These are phyloP conservation scores for Thelonectria rubi DNA, from an alignment of 2,329 filamentous ascomycete genomes.

Conservation along the genomic window DNA sequence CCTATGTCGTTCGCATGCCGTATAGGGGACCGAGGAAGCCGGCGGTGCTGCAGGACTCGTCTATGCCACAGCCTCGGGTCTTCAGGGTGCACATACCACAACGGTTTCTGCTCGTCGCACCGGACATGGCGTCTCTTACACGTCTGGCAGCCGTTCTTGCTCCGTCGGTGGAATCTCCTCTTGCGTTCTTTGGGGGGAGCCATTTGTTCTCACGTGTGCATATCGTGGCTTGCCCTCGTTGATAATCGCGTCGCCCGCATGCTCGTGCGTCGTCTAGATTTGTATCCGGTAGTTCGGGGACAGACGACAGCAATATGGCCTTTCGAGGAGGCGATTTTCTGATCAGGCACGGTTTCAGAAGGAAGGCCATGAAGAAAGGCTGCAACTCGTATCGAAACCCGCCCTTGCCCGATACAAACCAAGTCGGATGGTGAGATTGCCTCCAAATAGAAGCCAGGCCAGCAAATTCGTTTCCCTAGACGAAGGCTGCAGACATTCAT, in stretches of 20 bases:
- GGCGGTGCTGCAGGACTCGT: slow-evolving; percentile 37
- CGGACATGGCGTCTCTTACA: slow-evolving; percentile 56
- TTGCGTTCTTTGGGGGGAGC: slow-evolving; percentile 49
- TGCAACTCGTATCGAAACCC: slow-evolving; percentile 41
- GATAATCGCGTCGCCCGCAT: slow-evolving; percentile 35
- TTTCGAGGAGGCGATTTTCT: slow-evolving; percentile 30
- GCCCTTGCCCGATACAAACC: slow-evolving; percentile 42
- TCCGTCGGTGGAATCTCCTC: slow-evolving; percentile 50
- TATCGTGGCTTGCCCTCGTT: slow-evolving; percentile 24
- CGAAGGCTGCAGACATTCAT: slow-evolving; percentile 37
- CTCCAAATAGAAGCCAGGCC: slow-evolving; percentile 42
- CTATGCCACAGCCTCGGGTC: slow-evolving; percentile 36
- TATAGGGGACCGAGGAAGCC: slow-evolving; percentile 15
- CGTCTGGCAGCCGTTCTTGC: slow-evolving; percentile 49
- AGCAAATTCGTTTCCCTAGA: slow-evolving; percentile 44
- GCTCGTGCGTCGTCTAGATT: slow-evolving; percentile 38
- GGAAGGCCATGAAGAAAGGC: slow-evolving; percentile 37
- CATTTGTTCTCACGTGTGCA: slow-evolving; percentile 44
- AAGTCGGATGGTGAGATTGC: slow-evolving; percentile 40
- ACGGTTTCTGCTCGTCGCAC: slow-evolving; percentile 56
- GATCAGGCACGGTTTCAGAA: slow-evolving; percentile 35
- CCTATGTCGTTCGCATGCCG: slow-evolving; percentile 13
- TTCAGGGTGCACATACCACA: slow-evolving; percentile 51
- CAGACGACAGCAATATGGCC: slow-evolving; percentile 39
- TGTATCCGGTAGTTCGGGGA: slow-evolving; percentile 30